phyloP scores from a whole-genome alignment of 2,329 filamentous ascomycete genomes.

The Tolypocladium amazonense region DNA sequence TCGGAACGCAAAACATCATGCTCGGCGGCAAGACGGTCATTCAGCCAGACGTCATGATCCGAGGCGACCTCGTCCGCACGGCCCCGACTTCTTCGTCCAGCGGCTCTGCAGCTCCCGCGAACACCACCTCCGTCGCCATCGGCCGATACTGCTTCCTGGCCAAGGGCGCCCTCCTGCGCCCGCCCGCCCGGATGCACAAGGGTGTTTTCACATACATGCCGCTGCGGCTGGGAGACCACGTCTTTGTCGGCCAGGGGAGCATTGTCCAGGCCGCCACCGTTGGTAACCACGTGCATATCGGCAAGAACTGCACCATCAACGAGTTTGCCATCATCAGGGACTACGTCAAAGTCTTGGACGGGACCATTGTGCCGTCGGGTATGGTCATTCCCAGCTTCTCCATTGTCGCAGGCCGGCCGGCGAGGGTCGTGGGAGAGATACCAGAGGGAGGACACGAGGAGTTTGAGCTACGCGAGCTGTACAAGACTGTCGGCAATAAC shows the following conservation, averaged over 20 bases:
- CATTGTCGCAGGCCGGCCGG: constrained; percentile 77
- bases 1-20: constrained; percentile 96
- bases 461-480: constrained; percentile 54
- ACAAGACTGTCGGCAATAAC: constrained; percentile 54
- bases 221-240: constrained; percentile 87
- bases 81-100: constrained; percentile 29
- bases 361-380: constrained; percentile 70
- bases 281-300: constrained; percentile 79
- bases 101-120: constrained; percentile 29
- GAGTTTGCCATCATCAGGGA: constrained; percentile 91
- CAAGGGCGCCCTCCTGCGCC: constrained; percentile 66
- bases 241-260: constrained; percentile 69
- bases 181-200: constrained; percentile 73
- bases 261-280: constrained; percentile 77
- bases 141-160: constrained; percentile 87
- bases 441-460: constrained; percentile 58
- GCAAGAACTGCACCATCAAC: constrained; percentile 64
- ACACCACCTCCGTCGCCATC: constrained; percentile 67
- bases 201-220: constrained; percentile 75
- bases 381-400: constrained; percentile 92
- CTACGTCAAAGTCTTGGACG: constrained; percentile 78
- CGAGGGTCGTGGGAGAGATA: constrained; percentile 70
- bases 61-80: constrained; percentile 70
- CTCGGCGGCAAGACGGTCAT: constrained; percentile 94
- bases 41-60: constrained; percentile 87